phyloP scores from a whole-genome alignment of 2,329 filamentous ascomycete genomes.

The Rutstroemia sp. region DNA sequence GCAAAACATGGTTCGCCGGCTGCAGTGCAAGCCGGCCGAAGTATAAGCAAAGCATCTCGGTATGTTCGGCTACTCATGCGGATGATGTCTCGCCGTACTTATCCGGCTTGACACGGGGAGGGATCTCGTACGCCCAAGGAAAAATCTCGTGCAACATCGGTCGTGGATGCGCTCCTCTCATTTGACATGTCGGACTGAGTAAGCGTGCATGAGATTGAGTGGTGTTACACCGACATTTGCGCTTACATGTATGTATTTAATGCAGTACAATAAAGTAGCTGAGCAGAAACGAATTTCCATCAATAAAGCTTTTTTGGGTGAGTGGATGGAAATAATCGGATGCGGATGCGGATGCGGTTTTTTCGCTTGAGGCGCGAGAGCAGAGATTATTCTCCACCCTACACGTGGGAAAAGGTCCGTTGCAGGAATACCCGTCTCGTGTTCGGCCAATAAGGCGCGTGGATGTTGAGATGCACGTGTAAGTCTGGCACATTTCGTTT shows the following conservation, averaged over 20 bases:
- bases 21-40: not conserved
- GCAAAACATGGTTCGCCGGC: not conserved
- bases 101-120: not conserved
- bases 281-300: too few relatives aligned
- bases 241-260: not conserved
- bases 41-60: not conserved
- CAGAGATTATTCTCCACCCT: too few relatives aligned
- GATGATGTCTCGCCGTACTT: slow-evolving; percentile 1
- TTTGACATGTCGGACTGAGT: not conserved
- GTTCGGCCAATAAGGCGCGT: not conserved
- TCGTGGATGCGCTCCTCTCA: not conserved
- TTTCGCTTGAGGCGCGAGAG: too few relatives aligned
- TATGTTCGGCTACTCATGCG: not conserved
- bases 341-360: too few relatives aligned
- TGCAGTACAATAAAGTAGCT: not conserved
- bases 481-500: not conserved
- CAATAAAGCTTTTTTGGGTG: too few relatives aligned
- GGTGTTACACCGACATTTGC: slow-evolving; percentile 10
- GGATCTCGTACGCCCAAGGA: not conserved
- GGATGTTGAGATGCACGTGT: not conserved
- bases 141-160: not conserved
- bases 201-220: not conserved
- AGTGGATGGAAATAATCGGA: too few relatives aligned
- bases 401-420: not conserved
- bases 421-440: not conserved